A percentile compares a stretch with the other conserved stretches of the same genome.
phyloP scores from a whole-genome alignment of 768 basidiomycete species.

The Saitozyma podzolica region DNA sequence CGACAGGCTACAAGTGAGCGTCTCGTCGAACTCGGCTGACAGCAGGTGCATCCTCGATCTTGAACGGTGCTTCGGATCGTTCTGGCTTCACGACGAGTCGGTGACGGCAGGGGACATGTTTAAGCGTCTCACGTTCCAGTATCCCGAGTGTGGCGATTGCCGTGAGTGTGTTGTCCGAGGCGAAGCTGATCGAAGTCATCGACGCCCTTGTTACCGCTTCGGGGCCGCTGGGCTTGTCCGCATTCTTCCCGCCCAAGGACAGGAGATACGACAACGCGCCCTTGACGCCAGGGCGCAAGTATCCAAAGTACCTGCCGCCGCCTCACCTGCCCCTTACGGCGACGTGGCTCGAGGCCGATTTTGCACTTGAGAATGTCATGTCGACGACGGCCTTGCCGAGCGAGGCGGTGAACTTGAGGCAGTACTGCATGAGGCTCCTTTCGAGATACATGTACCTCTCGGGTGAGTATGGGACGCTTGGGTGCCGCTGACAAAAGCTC shows the following conservation, averaged over 20 bases:
- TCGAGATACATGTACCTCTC: constrained; percentile 47
- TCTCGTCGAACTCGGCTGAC: not conserved
- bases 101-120: constrained; percentile 44
- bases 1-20: constrained; percentile 21
- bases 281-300: constrained; percentile 2
- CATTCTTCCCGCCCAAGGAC: constrained; percentile 45
- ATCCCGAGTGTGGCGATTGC: constrained; percentile 52
- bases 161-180: constrained; percentile 20
- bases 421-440: constrained; percentile 43
- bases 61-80: constrained; percentile 47
- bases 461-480: constrained; percentile 19
- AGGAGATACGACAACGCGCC: constrained; percentile 21
- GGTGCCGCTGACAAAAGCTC: constrained; percentile 6
- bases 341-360: constrained; percentile 51
- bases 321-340: constrained; percentile 47
- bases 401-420: constrained; percentile 31
- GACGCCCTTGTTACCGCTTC: constrained; percentile 46
- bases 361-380: constrained; percentile 40
- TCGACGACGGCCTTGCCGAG: constrained; percentile 28
- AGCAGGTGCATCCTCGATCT: constrained; percentile 40
- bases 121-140: constrained; percentile 47
- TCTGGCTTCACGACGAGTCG: constrained; percentile 38
- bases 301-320: constrained; percentile 36
- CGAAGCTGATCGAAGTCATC: constrained; percentile 13
- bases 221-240: constrained; percentile 46